These are phyloP conservation scores for Ottelia alismoides DNA, from an alignment of 106 monocot species.

Conservation along the genomic window DNA sequence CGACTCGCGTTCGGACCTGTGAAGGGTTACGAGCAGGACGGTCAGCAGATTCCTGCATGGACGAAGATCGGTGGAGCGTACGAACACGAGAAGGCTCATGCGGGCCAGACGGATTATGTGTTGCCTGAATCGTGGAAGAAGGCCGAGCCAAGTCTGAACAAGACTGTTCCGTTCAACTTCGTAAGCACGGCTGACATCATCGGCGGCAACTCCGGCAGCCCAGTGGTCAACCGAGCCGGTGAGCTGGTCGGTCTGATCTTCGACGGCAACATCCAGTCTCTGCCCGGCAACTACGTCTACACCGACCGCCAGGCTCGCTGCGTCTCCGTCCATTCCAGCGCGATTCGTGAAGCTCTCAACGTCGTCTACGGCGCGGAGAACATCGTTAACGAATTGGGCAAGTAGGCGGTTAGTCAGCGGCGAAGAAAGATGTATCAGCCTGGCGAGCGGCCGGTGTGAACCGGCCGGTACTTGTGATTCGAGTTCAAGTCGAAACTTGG, in stretches of 20 bases:
- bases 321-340: background rate
- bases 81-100: background rate
- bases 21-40: background rate
- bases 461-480: too few species aligned
- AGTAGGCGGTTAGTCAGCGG: too few species aligned
- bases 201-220: conserved; percentile 1
- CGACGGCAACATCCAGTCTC: background rate
- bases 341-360: background rate
- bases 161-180: background rate
- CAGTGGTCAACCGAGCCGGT: background rate
- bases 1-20: background rate
- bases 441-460: too few species aligned
- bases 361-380: background rate
- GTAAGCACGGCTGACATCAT: too few species aligned
- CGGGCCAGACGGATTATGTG: background rate
- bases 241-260: background rate
- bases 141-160: background rate
- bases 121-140: background rate
- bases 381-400: background rate
- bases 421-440: too few species aligned
- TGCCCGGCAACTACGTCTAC: background rate
- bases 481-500: too few species aligned
- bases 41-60: background rate
- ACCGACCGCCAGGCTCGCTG: background rate
- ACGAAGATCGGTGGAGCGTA: background rate